A percentile compares a stretch with the other conserved stretches of the same genome.
These are phyloP conservation scores for Fusarium sp. DNA, from an alignment of 2,329 filamentous ascomycete species.

Conservation along the genomic window DNA sequence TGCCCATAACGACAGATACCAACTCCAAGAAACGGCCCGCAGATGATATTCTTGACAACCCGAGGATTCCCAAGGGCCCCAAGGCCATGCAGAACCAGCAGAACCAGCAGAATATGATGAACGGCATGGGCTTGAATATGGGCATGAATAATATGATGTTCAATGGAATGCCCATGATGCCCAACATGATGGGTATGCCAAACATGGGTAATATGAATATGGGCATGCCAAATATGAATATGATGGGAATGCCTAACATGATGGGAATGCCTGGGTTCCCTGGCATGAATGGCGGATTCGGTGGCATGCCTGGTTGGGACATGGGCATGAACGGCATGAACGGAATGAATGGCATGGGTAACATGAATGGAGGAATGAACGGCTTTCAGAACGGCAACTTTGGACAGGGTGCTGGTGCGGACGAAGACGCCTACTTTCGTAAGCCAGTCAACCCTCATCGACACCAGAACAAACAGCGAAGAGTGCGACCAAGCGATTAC, in stretches of 20 bases:
- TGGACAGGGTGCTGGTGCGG: conserved; percentile 72
- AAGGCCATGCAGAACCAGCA: conserved; percentile 72
- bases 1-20: conserved; percentile 47
- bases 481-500: conserved; percentile 90
- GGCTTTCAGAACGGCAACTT: conserved; percentile 56
- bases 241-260: conserved; percentile 50
- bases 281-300: conserved; percentile 47
- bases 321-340: conserved; percentile 45
- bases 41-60: conserved; percentile 75
- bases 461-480: conserved; percentile 82
- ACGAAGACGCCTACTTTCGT: conserved; percentile 92
- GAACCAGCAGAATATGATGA: conserved; percentile 62
- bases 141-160: conserved; percentile 56
- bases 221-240: conserved; percentile 50
- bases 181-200: conserved; percentile 56
- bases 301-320: conserved; percentile 45
- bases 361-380: conserved; percentile 48
- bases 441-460: conserved; percentile 96
- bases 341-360: conserved; percentile 46
- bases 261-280: conserved; percentile 49
- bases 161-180: conserved; percentile 57
- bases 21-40: conserved; percentile 83
- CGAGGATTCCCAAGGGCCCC: conserved; percentile 72
- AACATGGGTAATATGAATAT: conserved; percentile 54
- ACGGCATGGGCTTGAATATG: conserved; percentile 62